Conservation (phyloP, 1,284 basidiomycete genomes). For the Cystobasidium slooffiae region DNA sequence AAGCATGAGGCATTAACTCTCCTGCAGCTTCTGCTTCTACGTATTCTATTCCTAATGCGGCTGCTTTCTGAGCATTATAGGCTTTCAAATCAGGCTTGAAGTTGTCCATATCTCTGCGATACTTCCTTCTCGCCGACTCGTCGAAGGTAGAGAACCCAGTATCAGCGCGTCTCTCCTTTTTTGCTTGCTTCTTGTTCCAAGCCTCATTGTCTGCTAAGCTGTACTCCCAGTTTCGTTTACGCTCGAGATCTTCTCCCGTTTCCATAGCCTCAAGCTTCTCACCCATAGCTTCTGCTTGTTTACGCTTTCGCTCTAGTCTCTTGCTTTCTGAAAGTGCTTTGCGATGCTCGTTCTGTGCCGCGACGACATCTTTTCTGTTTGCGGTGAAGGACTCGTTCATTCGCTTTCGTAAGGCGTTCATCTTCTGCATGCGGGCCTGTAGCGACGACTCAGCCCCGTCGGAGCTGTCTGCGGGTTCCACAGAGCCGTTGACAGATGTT, state of each 20-base stretch:
- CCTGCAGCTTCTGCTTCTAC: constrained; percentile 56
- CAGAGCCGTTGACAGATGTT: neutral
- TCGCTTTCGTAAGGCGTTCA: constrained; percentile 72
- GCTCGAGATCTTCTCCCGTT: constrained; percentile 70
- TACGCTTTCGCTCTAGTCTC: constrained; percentile 81
- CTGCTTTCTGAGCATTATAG: constrained; percentile 85
- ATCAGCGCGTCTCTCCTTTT: constrained; percentile 75
- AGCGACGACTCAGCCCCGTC: constrained; percentile 54
- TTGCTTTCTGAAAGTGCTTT: constrained; percentile 74
- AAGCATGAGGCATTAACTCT: constrained; percentile 23
- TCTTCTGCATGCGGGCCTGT: constrained; percentile 75
- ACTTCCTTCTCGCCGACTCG: constrained; percentile 81
- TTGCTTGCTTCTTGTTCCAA: constrained; percentile 84
- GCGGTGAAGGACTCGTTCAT: constrained; percentile 77
- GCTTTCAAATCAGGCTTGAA: constrained; percentile 83
- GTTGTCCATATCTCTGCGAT: constrained; percentile 84
- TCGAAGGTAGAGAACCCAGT: constrained; percentile 86
- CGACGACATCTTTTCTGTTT: constrained; percentile 79
- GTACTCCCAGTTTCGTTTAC: constrained; percentile 90
- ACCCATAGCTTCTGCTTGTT: constrained; percentile 83
- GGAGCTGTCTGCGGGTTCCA: neutral
- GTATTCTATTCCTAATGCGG: constrained; percentile 68
- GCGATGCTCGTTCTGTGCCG: constrained; percentile 77
- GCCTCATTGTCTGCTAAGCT: constrained; percentile 90
- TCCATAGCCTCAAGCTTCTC: constrained; percentile 86